phyloP scores from a whole-genome alignment of 495 filamentous ascomycete genomes.

The Pyrenopolyporus hunteri region DNA sequence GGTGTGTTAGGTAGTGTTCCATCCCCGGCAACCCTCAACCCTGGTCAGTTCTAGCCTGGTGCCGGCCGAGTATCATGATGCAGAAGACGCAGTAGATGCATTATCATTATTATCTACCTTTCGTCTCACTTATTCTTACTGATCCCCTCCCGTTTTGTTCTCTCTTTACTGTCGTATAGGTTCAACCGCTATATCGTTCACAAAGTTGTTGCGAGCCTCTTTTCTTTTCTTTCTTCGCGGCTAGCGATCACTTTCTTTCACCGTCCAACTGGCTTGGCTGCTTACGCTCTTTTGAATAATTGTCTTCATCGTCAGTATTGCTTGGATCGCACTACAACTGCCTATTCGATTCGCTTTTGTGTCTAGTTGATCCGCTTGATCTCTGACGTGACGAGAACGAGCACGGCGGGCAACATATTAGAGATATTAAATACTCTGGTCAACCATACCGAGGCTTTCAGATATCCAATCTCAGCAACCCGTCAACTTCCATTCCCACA shows the following conservation, averaged over 20 bases:
- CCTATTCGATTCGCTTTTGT: slow-evolving; percentile 39
- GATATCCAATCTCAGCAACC: slow-evolving; percentile 19
- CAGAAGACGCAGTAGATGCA: slow-evolving; percentile 37
- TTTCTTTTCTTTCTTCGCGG: slow-evolving; percentile 57
- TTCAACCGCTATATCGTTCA: slow-evolving; percentile 51
- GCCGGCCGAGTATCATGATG: slow-evolving; percentile 38
- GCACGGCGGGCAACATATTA: slow-evolving; percentile 14
- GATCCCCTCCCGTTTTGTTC: slow-evolving; percentile 47
- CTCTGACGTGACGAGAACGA: slow-evolving; percentile 19
- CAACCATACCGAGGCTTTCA: slow-evolving; percentile 10
- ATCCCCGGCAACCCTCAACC: slow-evolving; percentile 27
- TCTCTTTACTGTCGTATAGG: slow-evolving; percentile 48
- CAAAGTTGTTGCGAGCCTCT: slow-evolving; percentile 56
- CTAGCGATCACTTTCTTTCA: slow-evolving; percentile 61
- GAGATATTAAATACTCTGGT: slow-evolving; percentile 17
- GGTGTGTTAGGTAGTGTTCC: slow-evolving; percentile 34
- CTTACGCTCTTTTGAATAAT: slow-evolving; percentile 58
- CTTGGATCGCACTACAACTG: slow-evolving; percentile 48
- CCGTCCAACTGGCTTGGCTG: slow-evolving; percentile 65
- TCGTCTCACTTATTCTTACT: slow-evolving; percentile 35
- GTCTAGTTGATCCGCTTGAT: slow-evolving; percentile 32
- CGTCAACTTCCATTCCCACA: slow-evolving; percentile 38
- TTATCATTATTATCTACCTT: slow-evolving; percentile 42
- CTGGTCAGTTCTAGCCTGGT: slow-evolving; percentile 34
- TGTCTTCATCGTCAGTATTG: slow-evolving; percentile 54